phyloP scores from a whole-genome alignment of 2,329 filamentous ascomycete species.

The Tolypocladium paradoxum region DNA sequence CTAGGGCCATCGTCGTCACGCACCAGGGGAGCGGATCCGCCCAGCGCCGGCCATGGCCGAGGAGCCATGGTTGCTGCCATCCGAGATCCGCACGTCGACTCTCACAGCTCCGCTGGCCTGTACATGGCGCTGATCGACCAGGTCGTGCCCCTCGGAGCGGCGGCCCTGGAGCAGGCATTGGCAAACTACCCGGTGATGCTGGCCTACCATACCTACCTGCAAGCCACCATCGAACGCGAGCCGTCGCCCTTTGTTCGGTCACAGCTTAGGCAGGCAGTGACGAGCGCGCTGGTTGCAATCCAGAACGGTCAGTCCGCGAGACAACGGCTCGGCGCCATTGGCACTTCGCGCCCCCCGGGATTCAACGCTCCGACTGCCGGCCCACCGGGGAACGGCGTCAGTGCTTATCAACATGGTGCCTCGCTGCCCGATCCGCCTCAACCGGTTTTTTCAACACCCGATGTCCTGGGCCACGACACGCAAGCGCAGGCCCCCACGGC shows the following conservation, averaged over 20 bases:
- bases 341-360: neutral
- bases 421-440: neutral
- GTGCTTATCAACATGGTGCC: neutral
- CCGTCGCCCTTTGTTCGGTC: conserved; percentile 34
- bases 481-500: neutral
- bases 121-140: conserved; percentile 43
- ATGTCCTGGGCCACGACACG: neutral
- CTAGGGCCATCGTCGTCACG: neutral
- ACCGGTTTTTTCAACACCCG: neutral
- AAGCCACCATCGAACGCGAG: conserved; percentile 40
- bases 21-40: neutral
- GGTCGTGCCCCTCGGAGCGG: conserved; percentile 38
- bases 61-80: neutral
- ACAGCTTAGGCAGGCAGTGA: conserved; percentile 39
- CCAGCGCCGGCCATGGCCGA: neutral
- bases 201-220: conserved; percentile 35
- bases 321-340: conserved; percentile 6
- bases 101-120: conserved; percentile 19
- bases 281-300: conserved; percentile 31
- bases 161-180: conserved; percentile 34
- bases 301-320: conserved; percentile 31
- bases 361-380: neutral
- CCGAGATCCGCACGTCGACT: conserved; percentile 1
- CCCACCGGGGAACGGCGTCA: neutral
- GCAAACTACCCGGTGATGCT: conserved; percentile 37